These are phyloP conservation scores for Testicularia cyperi DNA, from an alignment of 1,284 basidiomycete species.

Conservation along the genomic window DNA sequence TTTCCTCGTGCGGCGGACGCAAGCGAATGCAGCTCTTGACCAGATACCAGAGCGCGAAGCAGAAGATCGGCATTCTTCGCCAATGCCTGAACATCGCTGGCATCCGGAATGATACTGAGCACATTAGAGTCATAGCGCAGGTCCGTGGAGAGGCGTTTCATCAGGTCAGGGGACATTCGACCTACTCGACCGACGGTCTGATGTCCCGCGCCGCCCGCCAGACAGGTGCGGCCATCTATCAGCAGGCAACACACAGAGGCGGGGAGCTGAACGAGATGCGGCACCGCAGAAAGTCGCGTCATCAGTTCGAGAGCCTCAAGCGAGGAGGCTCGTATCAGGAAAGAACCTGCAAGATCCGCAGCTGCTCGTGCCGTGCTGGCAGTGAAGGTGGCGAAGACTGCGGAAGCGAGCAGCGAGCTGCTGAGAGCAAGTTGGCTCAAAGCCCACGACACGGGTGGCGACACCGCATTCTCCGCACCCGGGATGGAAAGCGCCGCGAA, in stretches of 20 bases:
- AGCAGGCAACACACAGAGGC: no score
- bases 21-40: not conserved
- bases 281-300: conserved; percentile 2
- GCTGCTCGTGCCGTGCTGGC: conserved; percentile 1
- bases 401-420: conserved; percentile 17
- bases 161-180: conserved; percentile 9
- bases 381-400: conserved; percentile 10
- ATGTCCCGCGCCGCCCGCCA: no score
- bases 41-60: conserved; percentile 6
- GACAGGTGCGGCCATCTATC: no score
- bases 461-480: no score
- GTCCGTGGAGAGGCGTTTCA: conserved; percentile 10
- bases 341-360: conserved; percentile 7
- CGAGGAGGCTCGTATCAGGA: conserved; percentile 15
- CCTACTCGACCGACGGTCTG: conserved; percentile 2
- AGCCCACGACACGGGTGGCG: conserved; percentile 15
- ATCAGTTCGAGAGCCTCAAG: conserved; percentile 8
- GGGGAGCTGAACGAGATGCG: no score
- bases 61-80: conserved; percentile 9
- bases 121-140: conserved; percentile 33
- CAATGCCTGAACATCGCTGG: not conserved
- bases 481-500: conserved; percentile 3
- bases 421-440: conserved; percentile 11
- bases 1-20: not conserved
- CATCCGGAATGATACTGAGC: not conserved